A percentile compares a stretch with the other conserved stretches of the same genome.
phyloP scores from a whole-genome alignment of 1,139 yeast species.

The Blastobotrys arbuscula region DNA sequence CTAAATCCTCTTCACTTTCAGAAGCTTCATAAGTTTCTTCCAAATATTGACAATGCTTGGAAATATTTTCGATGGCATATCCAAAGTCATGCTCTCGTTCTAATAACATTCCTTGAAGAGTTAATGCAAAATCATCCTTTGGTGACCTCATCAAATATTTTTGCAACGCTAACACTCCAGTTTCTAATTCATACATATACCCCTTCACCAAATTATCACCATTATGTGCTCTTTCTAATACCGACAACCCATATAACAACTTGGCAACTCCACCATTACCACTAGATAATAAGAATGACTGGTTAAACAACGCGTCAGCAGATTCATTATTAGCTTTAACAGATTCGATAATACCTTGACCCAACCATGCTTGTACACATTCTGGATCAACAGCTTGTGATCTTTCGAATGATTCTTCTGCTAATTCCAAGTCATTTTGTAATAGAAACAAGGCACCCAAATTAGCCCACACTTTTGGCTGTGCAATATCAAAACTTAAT shows the following conservation, averaged over 20 bases:
- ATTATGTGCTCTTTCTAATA: constrained; percentile 34
- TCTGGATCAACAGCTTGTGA: constrained; percentile 83
- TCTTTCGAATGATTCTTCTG: constrained; percentile 64
- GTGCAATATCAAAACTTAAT: constrained; percentile 59
- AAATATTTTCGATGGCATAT: constrained; percentile 47
- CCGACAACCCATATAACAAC: constrained; percentile 61
- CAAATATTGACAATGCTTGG: constrained; percentile 43
- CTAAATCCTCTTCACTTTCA: constrained; percentile 45
- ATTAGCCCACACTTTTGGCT: constrained; percentile 71
- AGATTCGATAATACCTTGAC: constrained; percentile 67
- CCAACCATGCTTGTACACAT: constrained; percentile 75
- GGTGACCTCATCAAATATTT: constrained; percentile 68
- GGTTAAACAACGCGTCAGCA: constrained; percentile 61
- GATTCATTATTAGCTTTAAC: constrained; percentile 48
- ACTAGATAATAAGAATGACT: constrained; percentile 69
- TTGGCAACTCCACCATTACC: constrained; percentile 71
- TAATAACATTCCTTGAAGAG: constrained; percentile 40
- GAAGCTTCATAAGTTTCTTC: constrained; percentile 55
- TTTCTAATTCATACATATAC: constrained; percentile 19
- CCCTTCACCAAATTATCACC: constrained; percentile 13
- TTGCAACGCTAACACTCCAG: constrained; percentile 67
- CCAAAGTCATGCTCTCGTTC: constrained; percentile 68
- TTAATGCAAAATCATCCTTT: constrained; percentile 54
- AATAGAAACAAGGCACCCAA: constrained; percentile 71
- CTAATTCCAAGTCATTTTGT: constrained; percentile 63